Conservation (phyloP, 192 early-diverging fungal species). For the Mortierella hygrophila region DNA sequence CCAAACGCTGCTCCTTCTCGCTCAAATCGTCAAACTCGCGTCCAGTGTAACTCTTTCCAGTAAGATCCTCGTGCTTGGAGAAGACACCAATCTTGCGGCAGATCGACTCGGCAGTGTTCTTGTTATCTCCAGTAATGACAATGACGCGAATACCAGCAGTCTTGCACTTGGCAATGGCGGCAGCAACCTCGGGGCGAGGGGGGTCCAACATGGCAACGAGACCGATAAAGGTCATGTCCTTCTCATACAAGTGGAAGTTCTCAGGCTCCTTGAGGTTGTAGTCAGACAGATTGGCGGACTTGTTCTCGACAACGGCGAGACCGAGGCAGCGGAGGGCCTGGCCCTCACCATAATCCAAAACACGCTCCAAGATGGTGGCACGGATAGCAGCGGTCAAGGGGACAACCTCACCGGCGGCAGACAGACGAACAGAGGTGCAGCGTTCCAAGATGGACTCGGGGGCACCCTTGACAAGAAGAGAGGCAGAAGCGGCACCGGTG, state of each 20-base stretch:
- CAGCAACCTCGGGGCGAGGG: slow-evolving; percentile 91
- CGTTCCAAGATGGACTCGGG: slow-evolving; percentile 93
- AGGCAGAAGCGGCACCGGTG: slow-evolving; percentile 29
- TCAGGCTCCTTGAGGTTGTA: slow-evolving; percentile 70
- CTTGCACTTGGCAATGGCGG: slow-evolving; percentile 87
- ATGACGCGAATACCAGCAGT: slow-evolving; percentile 98
- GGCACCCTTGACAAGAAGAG: slow-evolving; percentile 95
- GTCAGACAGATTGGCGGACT: slow-evolving; percentile 55
- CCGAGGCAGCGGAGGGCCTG: slow-evolving; percentile 91
- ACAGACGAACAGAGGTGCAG: slow-evolving; percentile 74
- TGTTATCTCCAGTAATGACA: slow-evolving; percentile 98
- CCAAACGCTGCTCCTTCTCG: slow-evolving; percentile 75
- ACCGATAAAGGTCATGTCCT: slow-evolving; percentile 94
- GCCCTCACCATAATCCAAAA: slow-evolving; percentile 79
- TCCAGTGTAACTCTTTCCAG: slow-evolving; percentile 86
- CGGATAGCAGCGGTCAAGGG: slow-evolving; percentile 77
- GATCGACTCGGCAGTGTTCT: slow-evolving; percentile 96
- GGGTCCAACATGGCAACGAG: slow-evolving; percentile 98
- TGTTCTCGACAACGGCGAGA: slow-evolving; percentile 87
- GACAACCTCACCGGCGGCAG: slow-evolving; percentile 59
- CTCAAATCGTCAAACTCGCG: slow-evolving; percentile 94
- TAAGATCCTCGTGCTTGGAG: slow-evolving; percentile 71
- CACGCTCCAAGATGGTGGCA: slow-evolving; percentile 71
- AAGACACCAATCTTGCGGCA: slow-evolving; percentile 97
- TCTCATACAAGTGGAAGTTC: slow-evolving; percentile 81